These are phyloP conservation scores for Phlyctochytrium planicorne DNA, from an alignment of 192 early-diverging fungal genomes.

Conservation along the genomic window DNA sequence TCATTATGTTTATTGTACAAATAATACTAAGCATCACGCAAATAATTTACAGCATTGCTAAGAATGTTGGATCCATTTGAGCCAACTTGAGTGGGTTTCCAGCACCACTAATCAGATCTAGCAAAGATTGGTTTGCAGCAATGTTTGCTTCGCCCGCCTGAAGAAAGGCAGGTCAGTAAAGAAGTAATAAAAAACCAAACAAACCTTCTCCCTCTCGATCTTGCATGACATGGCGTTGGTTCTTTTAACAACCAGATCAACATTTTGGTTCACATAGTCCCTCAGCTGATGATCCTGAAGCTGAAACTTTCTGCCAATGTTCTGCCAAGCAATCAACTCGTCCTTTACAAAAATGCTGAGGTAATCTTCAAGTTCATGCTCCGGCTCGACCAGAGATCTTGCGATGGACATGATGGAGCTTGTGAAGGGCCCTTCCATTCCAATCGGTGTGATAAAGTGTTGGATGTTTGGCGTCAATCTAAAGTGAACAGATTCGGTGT, in stretches of 20 bases:
- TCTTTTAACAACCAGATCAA: constrained; percentile 68
- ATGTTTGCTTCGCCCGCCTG: constrained; percentile 48
- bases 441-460: constrained; percentile 88
- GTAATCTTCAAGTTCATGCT: constrained; percentile 90
- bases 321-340: constrained; percentile 82
- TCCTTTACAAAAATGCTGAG: constrained; percentile 93
- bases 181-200: neutral
- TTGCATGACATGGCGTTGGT: constrained; percentile 71
- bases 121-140: constrained; percentile 79
- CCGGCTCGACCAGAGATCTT: constrained; percentile 77
- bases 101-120: constrained; percentile 89
- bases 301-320: constrained; percentile 46
- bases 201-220: constrained; percentile 70
- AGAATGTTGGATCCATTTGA: constrained; percentile 92
- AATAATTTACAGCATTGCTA: constrained; percentile 51
- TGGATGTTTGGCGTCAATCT: constrained; percentile 97
- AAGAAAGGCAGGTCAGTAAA: neutral
- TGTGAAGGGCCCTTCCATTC: constrained; percentile 91
- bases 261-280: constrained; percentile 69
- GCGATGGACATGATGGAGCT: constrained; percentile 81
- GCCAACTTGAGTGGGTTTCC: constrained; percentile 90
- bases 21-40: too few species aligned
- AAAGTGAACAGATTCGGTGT: constrained; percentile 92
- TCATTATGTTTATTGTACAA: constrained; percentile 4
- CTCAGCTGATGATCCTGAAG: constrained; percentile 63